These are phyloP conservation scores for Eucalyptus shirleyi DNA, from an alignment of 345 rosid genomes.

Conservation along the genomic window DNA sequence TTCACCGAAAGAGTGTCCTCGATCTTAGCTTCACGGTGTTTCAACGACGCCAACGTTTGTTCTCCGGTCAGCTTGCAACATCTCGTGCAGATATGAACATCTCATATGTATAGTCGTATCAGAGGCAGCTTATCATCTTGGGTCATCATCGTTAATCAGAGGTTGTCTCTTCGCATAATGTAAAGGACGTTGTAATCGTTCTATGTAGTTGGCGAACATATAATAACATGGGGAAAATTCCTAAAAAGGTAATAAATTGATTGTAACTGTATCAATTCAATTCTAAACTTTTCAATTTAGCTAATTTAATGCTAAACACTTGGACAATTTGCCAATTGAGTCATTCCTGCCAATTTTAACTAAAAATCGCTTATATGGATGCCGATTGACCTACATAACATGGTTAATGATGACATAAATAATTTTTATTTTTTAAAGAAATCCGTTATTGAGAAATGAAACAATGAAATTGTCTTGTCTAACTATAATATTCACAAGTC, in stretches of 20 bases:
- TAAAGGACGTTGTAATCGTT: neutral
- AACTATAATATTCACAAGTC: neutral
- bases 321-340: neutral
- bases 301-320: accelerated
- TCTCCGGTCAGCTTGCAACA: conserved; percentile 13
- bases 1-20: conserved; percentile 13
- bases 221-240: accelerated
- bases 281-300: too few relatives aligned
- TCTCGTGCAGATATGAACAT: neutral
- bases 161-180: neutral
- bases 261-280: neutral
- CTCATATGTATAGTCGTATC: neutral
- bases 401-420: accelerated
- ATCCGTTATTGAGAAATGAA: neutral
- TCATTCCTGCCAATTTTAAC: accelerated
- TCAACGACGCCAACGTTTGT: conserved; percentile 12
- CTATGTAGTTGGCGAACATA: neutral
- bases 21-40: conserved; percentile 12
- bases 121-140: neutral
- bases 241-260: neutral
- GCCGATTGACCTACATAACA: accelerated
- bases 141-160: neutral
- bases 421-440: too few relatives aligned
- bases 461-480: neutral
- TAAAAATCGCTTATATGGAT: too few relatives aligned